Percentiles rank a stretch among this genome's conserved stretches.
phyloP scores from a whole-genome alignment of 192 early-diverging fungal genomes.

The Coemansia erecta region DNA sequence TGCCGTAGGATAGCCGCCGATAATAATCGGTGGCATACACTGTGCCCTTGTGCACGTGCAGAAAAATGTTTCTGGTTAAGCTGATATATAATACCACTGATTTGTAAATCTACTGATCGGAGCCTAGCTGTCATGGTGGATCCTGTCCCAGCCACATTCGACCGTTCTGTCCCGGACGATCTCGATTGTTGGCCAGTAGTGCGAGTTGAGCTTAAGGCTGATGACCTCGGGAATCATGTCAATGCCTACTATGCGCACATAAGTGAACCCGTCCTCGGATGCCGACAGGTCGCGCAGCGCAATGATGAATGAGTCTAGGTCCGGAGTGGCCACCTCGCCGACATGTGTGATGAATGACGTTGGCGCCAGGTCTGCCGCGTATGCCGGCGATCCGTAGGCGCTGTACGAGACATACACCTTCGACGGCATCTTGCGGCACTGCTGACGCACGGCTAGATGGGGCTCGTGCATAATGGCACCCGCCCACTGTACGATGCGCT shows the following conservation, averaged over 20 bases:
- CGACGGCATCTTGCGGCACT: neutral
- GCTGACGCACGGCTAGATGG: neutral
- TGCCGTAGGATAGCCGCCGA: neutral
- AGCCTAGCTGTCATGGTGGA: conserved; percentile 1
- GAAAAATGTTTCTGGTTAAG: conserved; percentile 13
- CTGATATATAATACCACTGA: conserved; percentile 36
- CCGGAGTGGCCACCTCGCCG: too few relatives aligned
- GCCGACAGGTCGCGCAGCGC: too few relatives aligned
- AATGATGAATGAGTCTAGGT: too few relatives aligned
- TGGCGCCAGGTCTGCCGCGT: too few relatives aligned
- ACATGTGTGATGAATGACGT: too few relatives aligned
- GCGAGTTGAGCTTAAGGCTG: too few relatives aligned
- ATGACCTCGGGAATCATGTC: too few relatives aligned
- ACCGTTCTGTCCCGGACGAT: neutral
- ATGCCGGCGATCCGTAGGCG: too few relatives aligned
- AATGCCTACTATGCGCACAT: too few relatives aligned
- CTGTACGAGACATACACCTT: too few relatives aligned
- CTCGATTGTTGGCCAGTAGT: neutral
- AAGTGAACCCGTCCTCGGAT: too few relatives aligned
- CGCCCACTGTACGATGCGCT: conserved; percentile 4
- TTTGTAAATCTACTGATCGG: too few relatives aligned
- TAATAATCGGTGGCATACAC: conserved; percentile 4
- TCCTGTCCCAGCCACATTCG: neutral
- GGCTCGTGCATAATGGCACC: conserved; percentile 8
- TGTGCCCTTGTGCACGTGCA: conserved; percentile 4